Conservation (phyloP, 139 green algal genomes). For the Chlamydomonas sphaeroides region DNA sequence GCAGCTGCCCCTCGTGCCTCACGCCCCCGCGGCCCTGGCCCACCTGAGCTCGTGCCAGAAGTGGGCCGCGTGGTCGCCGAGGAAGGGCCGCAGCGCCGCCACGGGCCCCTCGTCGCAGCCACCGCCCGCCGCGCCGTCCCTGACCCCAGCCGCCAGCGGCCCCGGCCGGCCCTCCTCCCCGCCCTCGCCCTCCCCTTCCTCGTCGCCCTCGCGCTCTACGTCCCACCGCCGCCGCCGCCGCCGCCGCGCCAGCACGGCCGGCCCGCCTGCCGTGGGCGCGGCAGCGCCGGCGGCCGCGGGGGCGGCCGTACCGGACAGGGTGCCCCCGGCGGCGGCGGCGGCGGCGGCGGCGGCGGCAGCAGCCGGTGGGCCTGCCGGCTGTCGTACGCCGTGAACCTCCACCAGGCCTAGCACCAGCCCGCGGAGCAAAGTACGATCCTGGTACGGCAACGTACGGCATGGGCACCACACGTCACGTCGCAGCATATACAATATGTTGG, state of each 20-base stretch:
- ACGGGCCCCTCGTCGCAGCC: background rate
- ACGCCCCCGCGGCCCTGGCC: background rate
- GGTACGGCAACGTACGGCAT: too few species aligned
- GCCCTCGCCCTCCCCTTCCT: too few species aligned
- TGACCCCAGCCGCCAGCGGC: too few species aligned
- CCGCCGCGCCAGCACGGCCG: too few species aligned
- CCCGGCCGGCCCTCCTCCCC: background rate
- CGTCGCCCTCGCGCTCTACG: too few species aligned
- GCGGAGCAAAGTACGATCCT: conserved; percentile 20
- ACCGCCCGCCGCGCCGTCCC: background rate
- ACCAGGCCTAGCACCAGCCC: conserved; percentile 13
- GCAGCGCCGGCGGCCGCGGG: too few species aligned
- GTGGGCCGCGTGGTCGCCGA: conserved; percentile 5
- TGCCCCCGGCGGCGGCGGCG: background rate
- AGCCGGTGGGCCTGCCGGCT: background rate
- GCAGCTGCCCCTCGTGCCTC: too few species aligned
- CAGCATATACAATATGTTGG: too few species aligned
- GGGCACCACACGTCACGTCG: too few species aligned
- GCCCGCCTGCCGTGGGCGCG: too few species aligned
- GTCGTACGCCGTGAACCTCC: background rate
- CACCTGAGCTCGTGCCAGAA: conserved; percentile 43
- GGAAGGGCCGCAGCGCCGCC: conserved; percentile 15
- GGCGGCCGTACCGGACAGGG: too few species aligned
- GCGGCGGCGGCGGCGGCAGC: background rate
- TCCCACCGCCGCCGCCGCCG: too few species aligned